These are phyloP conservation scores for Nothophoma quercina DNA, from an alignment of 2,329 filamentous ascomycete genomes.

Conservation along the genomic window DNA sequence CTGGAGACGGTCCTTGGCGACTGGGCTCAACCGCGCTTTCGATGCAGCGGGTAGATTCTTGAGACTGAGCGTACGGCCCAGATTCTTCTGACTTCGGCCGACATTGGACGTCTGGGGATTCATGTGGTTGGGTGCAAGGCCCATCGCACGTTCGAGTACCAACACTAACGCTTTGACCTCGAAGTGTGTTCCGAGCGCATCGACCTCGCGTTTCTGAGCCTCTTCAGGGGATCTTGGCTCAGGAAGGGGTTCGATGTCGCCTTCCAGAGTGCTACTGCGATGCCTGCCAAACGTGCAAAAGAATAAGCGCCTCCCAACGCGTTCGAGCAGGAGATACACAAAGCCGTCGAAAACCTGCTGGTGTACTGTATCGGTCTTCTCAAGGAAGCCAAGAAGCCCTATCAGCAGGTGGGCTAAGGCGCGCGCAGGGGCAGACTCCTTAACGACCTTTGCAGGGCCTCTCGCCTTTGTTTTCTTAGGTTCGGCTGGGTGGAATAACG, in stretches of 20 bases:
- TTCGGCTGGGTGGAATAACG: not conserved
- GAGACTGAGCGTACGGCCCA: constrained; percentile 35
- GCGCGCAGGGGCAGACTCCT: constrained; percentile 36
- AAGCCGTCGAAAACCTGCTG: constrained; percentile 55
- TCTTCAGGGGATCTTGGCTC: constrained; percentile 11
- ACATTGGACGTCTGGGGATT: constrained; percentile 24
- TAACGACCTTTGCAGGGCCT: constrained; percentile 9
- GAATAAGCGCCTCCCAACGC: constrained; percentile 50
- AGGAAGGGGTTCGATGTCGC: constrained; percentile 32
- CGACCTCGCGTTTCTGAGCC: constrained; percentile 23
- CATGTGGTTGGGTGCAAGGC: constrained; percentile 49
- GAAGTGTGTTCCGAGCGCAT: constrained; percentile 35
- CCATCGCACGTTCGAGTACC: constrained; percentile 51
- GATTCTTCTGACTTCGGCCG: constrained; percentile 4
- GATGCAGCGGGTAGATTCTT: constrained; percentile 33
- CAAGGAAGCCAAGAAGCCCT: constrained; percentile 46
- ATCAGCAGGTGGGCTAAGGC: constrained; percentile 47
- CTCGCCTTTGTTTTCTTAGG: constrained; percentile 19
- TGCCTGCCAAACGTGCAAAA: constrained; percentile 49
- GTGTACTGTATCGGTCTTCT: constrained; percentile 45
- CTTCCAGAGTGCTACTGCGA: constrained; percentile 35
- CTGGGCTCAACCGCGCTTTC: constrained; percentile 43
- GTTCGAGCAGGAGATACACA: constrained; percentile 51
- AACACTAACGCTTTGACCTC: constrained; percentile 54
- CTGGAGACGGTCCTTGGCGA: constrained; percentile 55